phyloP scores from a whole-genome alignment of 441 rosid genomes.

The Arabidopsis lyrata region DNA sequence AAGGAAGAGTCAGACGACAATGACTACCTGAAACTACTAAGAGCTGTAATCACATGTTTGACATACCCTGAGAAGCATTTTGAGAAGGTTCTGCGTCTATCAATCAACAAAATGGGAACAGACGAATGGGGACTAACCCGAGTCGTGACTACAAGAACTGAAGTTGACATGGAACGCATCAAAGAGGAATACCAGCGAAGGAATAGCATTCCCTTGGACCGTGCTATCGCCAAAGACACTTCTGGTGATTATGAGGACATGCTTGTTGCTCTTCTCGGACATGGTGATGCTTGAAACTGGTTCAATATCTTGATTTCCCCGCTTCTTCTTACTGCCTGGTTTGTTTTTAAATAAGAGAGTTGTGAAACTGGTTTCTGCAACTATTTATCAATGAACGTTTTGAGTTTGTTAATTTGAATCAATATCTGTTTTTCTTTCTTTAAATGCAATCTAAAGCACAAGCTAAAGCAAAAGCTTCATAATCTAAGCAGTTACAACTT shows the following conservation, averaged over 20 bases:
- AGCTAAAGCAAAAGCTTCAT: constrained; percentile 62
- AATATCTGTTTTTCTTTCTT: constrained; percentile 3
- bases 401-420: constrained; percentile 28
- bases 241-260: constrained; percentile 85
- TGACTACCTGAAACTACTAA: constrained; percentile 70
- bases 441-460: constrained; percentile 57
- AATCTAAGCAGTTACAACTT: constrained; percentile 53
- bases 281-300: constrained; percentile 54
- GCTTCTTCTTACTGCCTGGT: neutral
- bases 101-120: constrained; percentile 77
- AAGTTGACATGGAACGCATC: constrained; percentile 80
- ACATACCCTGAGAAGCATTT: constrained; percentile 89
- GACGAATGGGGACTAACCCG: constrained; percentile 88
- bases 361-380: constrained; percentile 38
- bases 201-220: constrained; percentile 75
- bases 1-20: constrained; percentile 65
- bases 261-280: constrained; percentile 86
- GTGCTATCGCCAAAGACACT: constrained; percentile 72
- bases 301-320: neutral
- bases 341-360: constrained; percentile 40
- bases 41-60: constrained; percentile 79
- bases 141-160: constrained; percentile 80
- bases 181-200: constrained; percentile 78
- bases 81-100: constrained; percentile 70
- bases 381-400: constrained; percentile 21